Evolutionary conservation across 257 asterid species (phyloP), one percentile per base, ranked within the genome.

Genomic region (Ballota nigra): DNA sequence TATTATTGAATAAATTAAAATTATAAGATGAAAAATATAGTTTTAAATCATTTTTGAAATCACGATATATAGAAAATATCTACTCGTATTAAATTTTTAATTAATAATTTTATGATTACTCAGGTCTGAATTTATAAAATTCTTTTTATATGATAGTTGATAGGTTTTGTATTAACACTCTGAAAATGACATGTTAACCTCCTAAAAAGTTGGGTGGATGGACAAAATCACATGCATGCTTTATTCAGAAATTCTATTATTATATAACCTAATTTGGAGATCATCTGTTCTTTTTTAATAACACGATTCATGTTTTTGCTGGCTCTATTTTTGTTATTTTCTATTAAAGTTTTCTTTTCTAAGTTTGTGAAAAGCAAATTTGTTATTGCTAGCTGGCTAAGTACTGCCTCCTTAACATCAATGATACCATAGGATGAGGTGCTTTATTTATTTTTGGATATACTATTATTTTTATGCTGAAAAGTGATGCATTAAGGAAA

Each of bases 171-270:
- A 13, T 36, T 57, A 28, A 66, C 40, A 16, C 12, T 16, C n/a
- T 66, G 73, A 74, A 58, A 66, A 56, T 45, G 79, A 74, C 65
- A 31, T 33, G 28, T 22, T 52, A 76, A 69, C 76, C 80, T 33
- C 43, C 52, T 19, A 26, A 65, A 16, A 2, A 33, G 16, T 47
- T 55, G 33, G 53, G 16, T 41, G 23, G 12, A 12, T 45, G 34
- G 20, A 55, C 58, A 38, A 38, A 12, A 18, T 26, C 59, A 73
- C 66, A 33, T 68, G 70, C 65, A 29, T 67, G 20, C 69, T 56
- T n/a, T 38, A 26, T 58, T 24, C 38, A 18, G 4, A 16, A 51
- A 51, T 51, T 51, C 0, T 18, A 18, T 7, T 16, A 53, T 26
- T 26, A 26, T 26, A 20, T 19, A 20, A 8, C 60, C 26, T 9